Evolutionary conservation across 2,329 filamentous ascomycete species (phyloP).

Genomic region (Penicillium paneum): DNA sequence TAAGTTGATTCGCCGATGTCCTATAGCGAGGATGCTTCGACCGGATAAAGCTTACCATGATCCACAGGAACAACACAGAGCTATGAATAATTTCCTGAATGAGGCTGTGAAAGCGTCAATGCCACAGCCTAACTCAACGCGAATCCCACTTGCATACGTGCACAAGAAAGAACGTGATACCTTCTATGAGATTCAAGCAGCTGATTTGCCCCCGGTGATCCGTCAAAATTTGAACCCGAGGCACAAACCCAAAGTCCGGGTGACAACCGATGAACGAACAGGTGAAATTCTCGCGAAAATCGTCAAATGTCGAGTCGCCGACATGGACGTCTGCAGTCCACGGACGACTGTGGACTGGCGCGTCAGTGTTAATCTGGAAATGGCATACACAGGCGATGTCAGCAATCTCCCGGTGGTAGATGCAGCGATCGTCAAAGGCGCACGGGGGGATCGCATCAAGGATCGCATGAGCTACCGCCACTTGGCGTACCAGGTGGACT

Average conservation of each 20-base stretch:
- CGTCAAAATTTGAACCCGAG: conserved; percentile 58
- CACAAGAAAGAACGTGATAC: conserved; percentile 80
- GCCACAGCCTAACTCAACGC: conserved; percentile 36
- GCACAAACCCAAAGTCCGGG: conserved; percentile 63
- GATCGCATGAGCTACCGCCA: conserved; percentile 90
- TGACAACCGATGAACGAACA: conserved; percentile 73
- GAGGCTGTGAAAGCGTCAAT: conserved; percentile 55
- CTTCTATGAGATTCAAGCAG: conserved; percentile 71
- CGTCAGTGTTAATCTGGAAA: conserved; percentile 92
- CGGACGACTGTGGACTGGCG: conserved; percentile 78
- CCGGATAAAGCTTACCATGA: conserved; percentile 10
- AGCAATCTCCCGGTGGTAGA: conserved; percentile 51
- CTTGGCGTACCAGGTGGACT: conserved; percentile 80
- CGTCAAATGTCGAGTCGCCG: conserved; percentile 82
- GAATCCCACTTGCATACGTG: conserved; percentile 63
- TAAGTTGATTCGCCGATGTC: conserved; percentile 43
- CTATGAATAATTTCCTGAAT: conserved; percentile 83
- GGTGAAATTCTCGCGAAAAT: conserved; percentile 73
- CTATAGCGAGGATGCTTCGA: background rate
- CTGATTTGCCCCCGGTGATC: conserved; percentile 63
- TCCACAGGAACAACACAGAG: conserved; percentile 69
- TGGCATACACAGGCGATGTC: conserved; percentile 71
- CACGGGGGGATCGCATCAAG: conserved; percentile 66
- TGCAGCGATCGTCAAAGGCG: conserved; percentile 28
- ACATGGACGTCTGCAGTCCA: conserved; percentile 84